These are phyloP conservation scores for Kalmusia sp. DNA, from an alignment of 2,329 filamentous ascomycete genomes.

Conservation along the genomic window DNA sequence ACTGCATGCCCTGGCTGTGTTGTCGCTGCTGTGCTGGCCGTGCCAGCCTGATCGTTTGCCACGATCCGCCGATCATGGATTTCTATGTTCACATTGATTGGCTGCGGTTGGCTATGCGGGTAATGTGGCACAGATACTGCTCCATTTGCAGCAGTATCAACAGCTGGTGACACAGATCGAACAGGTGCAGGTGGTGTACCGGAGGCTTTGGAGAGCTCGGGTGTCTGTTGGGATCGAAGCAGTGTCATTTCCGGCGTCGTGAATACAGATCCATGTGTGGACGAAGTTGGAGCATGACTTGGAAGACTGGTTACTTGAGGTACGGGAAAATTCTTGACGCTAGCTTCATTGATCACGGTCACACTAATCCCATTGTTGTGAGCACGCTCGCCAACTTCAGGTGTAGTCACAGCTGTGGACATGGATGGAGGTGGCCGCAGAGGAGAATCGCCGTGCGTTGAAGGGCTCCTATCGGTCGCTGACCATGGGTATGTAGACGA, in stretches of 20 bases:
- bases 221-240: conserved; percentile 17
- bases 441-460: conserved; percentile 15
- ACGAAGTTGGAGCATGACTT: conserved; percentile 4
- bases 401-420: conserved; percentile 4
- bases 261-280: conserved; percentile 6
- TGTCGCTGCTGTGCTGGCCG: conserved; percentile 23
- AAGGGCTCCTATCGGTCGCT: conserved; percentile 28
- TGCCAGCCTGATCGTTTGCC: conserved; percentile 18
- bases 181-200: conserved; percentile 34
- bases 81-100: conserved; percentile 42
- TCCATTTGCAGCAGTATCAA: conserved; percentile 40
- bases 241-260: conserved; percentile 3
- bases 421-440: conserved; percentile 11
- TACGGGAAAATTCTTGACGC: not conserved
- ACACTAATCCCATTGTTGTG: not conserved
- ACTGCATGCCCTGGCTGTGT: conserved; percentile 5
- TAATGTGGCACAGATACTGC: conserved; percentile 43
- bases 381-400: not conserved
- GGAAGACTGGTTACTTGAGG: not conserved
- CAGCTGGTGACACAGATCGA: conserved; percentile 41
- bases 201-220: conserved; percentile 14
- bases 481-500: conserved; percentile 34
- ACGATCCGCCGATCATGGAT: conserved; percentile 34
- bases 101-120: conserved; percentile 27
- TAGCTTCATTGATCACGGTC: not conserved